Conservation (phyloP, 805 yeast genomes). For the Candida sonorensis region DNA sequence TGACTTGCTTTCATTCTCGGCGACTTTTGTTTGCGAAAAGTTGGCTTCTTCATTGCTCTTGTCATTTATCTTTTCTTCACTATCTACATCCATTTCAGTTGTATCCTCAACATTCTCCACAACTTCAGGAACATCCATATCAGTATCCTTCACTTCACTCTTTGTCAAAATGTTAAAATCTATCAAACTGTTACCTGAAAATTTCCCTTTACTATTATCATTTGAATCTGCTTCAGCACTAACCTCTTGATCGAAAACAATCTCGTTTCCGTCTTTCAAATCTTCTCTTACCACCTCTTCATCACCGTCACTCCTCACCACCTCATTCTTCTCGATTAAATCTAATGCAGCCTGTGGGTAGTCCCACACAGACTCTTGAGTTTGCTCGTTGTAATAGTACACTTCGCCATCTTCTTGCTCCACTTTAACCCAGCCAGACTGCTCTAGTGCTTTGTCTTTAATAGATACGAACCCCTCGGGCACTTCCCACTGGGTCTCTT, state of each 20-base stretch:
- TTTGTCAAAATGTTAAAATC: too few relatives aligned
- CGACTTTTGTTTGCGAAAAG: too few relatives aligned
- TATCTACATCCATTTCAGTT: background rate
- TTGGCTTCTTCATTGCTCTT: background rate
- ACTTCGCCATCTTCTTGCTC: conserved; percentile 49
- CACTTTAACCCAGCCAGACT: conserved; percentile 47
- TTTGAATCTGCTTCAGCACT: too few relatives aligned
- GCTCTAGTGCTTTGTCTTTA: conserved; percentile 37
- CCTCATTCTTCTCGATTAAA: conserved; percentile 3
- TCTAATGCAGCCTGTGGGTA: conserved; percentile 46
- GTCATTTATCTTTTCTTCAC: background rate
- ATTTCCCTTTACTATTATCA: too few relatives aligned
- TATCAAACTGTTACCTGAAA: too few relatives aligned
- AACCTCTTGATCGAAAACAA: too few relatives aligned
- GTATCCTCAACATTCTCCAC: conserved; percentile 1
- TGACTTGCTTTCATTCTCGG: conserved; percentile 21
- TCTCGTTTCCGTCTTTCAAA: too few relatives aligned
- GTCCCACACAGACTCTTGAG: conserved; percentile 75
- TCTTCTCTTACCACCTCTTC: too few relatives aligned
- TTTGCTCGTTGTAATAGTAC: conserved; percentile 61
- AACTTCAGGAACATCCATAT: conserved; percentile 1
- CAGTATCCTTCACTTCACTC: too few relatives aligned
- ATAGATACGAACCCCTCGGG: conserved; percentile 46
- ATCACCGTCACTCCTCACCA: too few relatives aligned
- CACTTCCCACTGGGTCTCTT: conserved; percentile 74